These are phyloP conservation scores for Brassica incana DNA, from an alignment of 345 rosid species.

Conservation along the genomic window DNA sequence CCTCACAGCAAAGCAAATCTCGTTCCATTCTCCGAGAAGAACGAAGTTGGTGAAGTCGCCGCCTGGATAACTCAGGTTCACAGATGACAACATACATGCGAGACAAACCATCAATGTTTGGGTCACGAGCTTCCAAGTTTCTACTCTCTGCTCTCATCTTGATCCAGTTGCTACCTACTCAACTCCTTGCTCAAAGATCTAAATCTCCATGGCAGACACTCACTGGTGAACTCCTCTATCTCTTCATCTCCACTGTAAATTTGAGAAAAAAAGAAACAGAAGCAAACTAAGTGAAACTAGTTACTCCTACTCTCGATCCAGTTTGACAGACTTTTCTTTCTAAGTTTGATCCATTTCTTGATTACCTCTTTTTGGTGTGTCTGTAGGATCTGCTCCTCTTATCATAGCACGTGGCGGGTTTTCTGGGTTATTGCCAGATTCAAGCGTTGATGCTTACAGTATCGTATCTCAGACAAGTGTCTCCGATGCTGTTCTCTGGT, in stretches of 20 bases:
- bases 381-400: conserved; percentile 67
- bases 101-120: conserved; percentile 45
- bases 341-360: neutral
- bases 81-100: conserved; percentile 36
- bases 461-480: conserved; percentile 41
- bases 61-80: conserved; percentile 25
- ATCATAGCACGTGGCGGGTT: conserved; percentile 89
- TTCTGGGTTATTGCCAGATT: conserved; percentile 81
- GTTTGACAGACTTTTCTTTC: neutral
- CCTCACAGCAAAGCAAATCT: conserved; percentile 27
- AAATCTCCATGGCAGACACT: conserved; percentile 56
- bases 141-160: conserved; percentile 30
- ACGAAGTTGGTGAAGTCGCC: conserved; percentile 39
- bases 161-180: conserved; percentile 39
- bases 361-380: neutral
- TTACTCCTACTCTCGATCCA: neutral
- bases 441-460: conserved; percentile 54
- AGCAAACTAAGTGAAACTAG: no score
- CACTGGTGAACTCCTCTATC: conserved; percentile 38
- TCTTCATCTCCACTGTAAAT: conserved; percentile 16
- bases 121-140: conserved; percentile 33
- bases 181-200: conserved; percentile 69
- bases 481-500: conserved; percentile 53
- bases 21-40: conserved; percentile 2
- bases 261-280: neutral